phyloP scores from a whole-genome alignment of 2,329 filamentous ascomycete genomes.

The Plenodomus tracheiphilus region DNA sequence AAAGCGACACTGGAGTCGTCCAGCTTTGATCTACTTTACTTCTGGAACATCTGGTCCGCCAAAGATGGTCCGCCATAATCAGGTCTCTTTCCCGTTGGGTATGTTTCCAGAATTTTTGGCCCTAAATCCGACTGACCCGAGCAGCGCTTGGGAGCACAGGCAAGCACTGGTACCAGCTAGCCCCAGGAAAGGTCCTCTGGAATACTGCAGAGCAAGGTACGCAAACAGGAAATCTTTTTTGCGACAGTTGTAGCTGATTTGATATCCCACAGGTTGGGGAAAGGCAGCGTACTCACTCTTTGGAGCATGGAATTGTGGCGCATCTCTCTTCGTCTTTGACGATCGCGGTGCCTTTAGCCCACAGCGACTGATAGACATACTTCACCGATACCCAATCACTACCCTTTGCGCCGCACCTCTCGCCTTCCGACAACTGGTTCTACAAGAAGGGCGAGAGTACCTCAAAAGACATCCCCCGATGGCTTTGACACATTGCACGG shows the following conservation, averaged over 20 bases:
- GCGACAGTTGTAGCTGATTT: background rate
- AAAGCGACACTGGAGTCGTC: slow-evolving; percentile 1
- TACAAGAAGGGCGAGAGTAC: slow-evolving; percentile 1
- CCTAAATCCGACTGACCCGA: background rate
- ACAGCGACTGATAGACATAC: slow-evolving; percentile 4
- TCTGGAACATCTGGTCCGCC: slow-evolving; percentile 10
- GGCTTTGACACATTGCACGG: slow-evolving; percentile 5
- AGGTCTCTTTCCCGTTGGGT: slow-evolving; percentile 8
- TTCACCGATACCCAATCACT: slow-evolving; percentile 9
- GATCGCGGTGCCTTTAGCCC: slow-evolving; percentile 5
- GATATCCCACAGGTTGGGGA: slow-evolving; percentile 1
- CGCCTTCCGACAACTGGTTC: slow-evolving; percentile 5
- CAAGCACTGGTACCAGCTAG: slow-evolving; percentile 6
- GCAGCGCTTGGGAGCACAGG: slow-evolving; percentile 4
- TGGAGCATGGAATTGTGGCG: slow-evolving; percentile 8
- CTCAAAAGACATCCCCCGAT: slow-evolving; percentile 2
- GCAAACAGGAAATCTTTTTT: too few species aligned
- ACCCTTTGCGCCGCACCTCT: slow-evolving; percentile 8
- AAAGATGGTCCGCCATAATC: slow-evolving; percentile 9
- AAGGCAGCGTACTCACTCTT: slow-evolving; percentile 10
- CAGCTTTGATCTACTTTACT: slow-evolving; percentile 6
- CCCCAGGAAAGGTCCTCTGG: slow-evolving; percentile 7
- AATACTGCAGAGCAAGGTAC: slow-evolving; percentile 8
- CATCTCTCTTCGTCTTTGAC: slow-evolving; percentile 6
- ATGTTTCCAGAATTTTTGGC: background rate